Conservation (phyloP, 768 basidiomycete genomes). For the Serpula lacrymans region DNA sequence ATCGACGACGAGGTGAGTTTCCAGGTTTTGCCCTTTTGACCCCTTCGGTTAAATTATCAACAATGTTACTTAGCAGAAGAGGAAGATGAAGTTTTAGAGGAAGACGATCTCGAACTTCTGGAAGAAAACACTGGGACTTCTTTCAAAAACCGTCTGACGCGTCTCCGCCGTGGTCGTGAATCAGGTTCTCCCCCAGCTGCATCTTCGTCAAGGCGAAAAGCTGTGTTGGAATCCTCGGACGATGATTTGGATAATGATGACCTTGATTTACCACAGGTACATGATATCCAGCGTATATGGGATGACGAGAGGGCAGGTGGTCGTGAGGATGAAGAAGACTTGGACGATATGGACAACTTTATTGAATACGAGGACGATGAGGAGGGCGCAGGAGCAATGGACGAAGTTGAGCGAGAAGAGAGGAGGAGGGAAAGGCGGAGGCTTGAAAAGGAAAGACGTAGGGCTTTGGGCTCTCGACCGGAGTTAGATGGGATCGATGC, state of each 20-base stretch:
- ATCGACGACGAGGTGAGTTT: constrained; percentile 48
- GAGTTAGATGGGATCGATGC: constrained; percentile 80
- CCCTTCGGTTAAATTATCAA: constrained; percentile 9
- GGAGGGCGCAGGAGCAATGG: constrained; percentile 76
- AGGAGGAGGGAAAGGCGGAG: constrained; percentile 61
- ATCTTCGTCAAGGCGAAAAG: constrained; percentile 57
- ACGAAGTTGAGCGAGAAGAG: constrained; percentile 75
- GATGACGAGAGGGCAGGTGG: constrained; percentile 65
- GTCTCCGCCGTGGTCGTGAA: constrained; percentile 70
- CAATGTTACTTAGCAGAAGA: constrained; percentile 30
- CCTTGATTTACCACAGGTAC: constrained; percentile 46
- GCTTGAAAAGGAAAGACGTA: constrained; percentile 63
- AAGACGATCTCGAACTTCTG: constrained; percentile 79
- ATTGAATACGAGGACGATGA: constrained; percentile 79
- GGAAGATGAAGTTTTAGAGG: constrained; percentile 74
- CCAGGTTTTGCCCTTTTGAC: constrained; percentile 6
- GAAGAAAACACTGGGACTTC: constrained; percentile 83
- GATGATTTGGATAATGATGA: constrained; percentile 66
- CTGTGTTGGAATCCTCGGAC: constrained; percentile 68
- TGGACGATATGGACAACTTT: constrained; percentile 70
- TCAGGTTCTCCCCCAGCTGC: constrained; percentile 66
- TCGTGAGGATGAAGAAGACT: constrained; percentile 47
- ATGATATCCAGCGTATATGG: constrained; percentile 68
- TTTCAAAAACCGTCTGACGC: constrained; percentile 71
- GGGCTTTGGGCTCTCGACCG: constrained; percentile 60